Evolutionary conservation across 306 rosid species (phyloP), one percentile per base, ranked within the genome.

Genomic region (Inga leiocalycina): DNA sequence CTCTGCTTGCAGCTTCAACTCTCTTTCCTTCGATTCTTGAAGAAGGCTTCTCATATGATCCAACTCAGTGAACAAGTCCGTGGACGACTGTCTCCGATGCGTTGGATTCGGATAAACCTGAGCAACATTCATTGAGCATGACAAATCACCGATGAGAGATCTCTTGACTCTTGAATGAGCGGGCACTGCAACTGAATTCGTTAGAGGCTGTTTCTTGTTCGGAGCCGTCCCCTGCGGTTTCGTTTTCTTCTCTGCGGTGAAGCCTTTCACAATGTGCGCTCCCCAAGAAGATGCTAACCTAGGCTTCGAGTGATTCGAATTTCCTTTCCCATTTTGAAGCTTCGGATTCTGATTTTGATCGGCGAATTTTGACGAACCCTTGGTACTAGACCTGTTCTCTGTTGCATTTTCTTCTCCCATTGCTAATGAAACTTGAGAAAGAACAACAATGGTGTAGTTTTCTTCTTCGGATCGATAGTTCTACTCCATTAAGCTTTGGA

Each of bases 241-340:
- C 67, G 88, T n/a, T 85, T 89, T 91, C 89, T 91, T 96, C 57
- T 96, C 99, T 6, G 89, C 89, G 8, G 97, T 81, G 75, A 96
- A 90, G 19, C 97, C 97, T 86, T 94, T 96, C 8, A 93, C 99
- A 78, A 96, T 92, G 71, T 96, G 92, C 5, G 98, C 93, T 71
- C 99, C 98, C 99, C 99, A 96, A 2, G 96, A 88, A 74, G 96
- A 92, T 52, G 89, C 90, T 52, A 93, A 85, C 90, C 91, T 90
- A 14, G 93, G 74, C 34, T 84, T 96, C 8, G 93, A 88, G 43
- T 84, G 81, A 77, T 88, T 87, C 48, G 85, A 82, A 82, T 62
- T 84, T 30, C 83, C 87, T 81, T 90, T 95, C 30, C 30, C 22
- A 22, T 87, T 89, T 66, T 83, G 93, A 82, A 71, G 79, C 91